Base-by-base conservation (phyloP, 768 basidiomycete species). In the Hypholoma fasciculare region DNA sequence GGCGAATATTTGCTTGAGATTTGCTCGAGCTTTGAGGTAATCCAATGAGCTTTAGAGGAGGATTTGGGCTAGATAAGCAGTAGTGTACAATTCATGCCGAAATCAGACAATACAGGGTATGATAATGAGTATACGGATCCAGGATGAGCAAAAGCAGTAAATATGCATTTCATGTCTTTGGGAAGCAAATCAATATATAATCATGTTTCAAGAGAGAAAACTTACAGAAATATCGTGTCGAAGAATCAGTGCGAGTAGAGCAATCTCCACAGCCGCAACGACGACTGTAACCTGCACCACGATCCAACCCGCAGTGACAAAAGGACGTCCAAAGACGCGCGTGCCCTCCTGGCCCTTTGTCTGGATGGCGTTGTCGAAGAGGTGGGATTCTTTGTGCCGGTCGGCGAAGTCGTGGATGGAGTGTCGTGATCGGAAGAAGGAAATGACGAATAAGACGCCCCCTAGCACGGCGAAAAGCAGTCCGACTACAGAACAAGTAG, bases 331-430 rank as follows among this genome's bases (percentile, higher is more conserved):
- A 65, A 86, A 91, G 7, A 88, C 76, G 0, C 88, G 80, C 47
- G 76, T 79, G 30, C 77, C 76, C 56, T 86, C 81, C 63, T 88
- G 85, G 0, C 88, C 89, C 27, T 80, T 77, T 1, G 87, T 88
- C 52, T 78, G 75, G 4, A 84, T 73, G 5, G 82, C 80, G 7
- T 62, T 58, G 23, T 67, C 65, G 59, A 77, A 66, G 8, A 66
- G 60, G 12, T 70, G 65, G 4, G 70, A 67, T 43, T 78, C 72
- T 56, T 75, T 77, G 56, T 72, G 65, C 23, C 72, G 71, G 68
- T 94, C 93, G 2, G 90, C 87, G 67, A 94, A 91, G 68, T 93
- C 89, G 63, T 92, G 88, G 17, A 76, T 77, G 11, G 88, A 87
- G 56, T 88, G 83, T 9, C 86, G 79, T 0, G 84, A 78, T 2